These are phyloP conservation scores for Avicennia marina DNA, from an alignment of 257 asterid species.

Conservation along the genomic window DNA sequence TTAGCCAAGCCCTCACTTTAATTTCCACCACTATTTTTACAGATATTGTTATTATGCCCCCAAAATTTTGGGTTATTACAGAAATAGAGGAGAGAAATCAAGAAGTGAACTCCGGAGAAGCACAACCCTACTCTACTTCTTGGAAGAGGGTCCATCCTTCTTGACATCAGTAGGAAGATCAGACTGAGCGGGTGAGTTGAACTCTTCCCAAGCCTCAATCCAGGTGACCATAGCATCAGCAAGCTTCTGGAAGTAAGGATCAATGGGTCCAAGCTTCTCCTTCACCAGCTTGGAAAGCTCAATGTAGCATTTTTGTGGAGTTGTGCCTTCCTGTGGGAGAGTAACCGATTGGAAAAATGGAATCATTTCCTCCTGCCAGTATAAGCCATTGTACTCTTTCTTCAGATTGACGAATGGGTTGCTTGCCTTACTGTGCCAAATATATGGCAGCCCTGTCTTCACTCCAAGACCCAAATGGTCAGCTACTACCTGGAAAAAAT, in stretches of 20 bases:
- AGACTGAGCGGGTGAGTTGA: slow-evolving; percentile 43
- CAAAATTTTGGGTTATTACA: too few relatives aligned
- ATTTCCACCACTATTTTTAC: too few relatives aligned
- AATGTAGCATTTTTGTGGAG: slow-evolving; percentile 59
- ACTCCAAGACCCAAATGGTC: slow-evolving; percentile 66
- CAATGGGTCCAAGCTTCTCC: slow-evolving; percentile 49
- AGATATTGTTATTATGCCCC: too few relatives aligned
- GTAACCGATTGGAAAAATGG: slow-evolving; percentile 55
- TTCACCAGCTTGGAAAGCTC: slow-evolving; percentile 62
- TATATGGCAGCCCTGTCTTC: slow-evolving; percentile 71
- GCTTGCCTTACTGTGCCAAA: slow-evolving; percentile 88
- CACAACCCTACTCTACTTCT: too few relatives aligned
- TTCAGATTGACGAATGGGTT: slow-evolving; percentile 66
- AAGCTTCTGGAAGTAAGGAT: slow-evolving; percentile 56
- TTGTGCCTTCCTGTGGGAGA: slow-evolving; percentile 53
- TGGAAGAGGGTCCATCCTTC: too few relatives aligned
- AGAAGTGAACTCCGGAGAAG: too few relatives aligned
- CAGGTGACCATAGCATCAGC: slow-evolving; percentile 68
- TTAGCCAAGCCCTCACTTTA: too few relatives aligned
- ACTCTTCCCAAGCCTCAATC: slow-evolving; percentile 69
- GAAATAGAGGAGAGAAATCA: too few relatives aligned
- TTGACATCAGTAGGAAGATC: too few relatives aligned
- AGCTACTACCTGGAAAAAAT: slow-evolving; percentile 43
- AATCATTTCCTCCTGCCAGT: slow-evolving; percentile 74
- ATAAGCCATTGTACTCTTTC: slow-evolving; percentile 65